A percentile compares a stretch with the other conserved stretches of the same genome.
phyloP scores from a whole-genome alignment of 208 protist genomes.

The Jaenimonas drosophilae region DNA sequence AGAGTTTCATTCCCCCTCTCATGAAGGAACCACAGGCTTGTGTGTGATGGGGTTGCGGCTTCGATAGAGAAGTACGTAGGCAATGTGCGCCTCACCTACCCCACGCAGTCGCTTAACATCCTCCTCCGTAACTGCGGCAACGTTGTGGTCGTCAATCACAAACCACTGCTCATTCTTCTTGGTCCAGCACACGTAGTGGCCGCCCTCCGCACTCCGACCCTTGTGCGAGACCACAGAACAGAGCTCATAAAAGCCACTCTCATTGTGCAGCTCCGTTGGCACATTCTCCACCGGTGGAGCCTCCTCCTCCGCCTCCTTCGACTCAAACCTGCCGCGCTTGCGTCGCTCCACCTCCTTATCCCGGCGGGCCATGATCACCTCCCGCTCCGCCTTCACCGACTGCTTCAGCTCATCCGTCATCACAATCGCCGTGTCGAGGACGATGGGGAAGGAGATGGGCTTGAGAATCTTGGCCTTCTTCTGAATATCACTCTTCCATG shows the following conservation, averaged over 20 bases:
- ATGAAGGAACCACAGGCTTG: constrained; percentile 32
- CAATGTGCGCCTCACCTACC: constrained; percentile 71
- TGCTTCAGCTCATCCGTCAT: constrained; percentile 48
- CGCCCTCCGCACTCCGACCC: constrained; percentile 76
- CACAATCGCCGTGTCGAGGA: constrained; percentile 46
- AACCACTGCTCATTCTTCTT: constrained; percentile 57
- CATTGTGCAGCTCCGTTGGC: constrained; percentile 20
- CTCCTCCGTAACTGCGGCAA: constrained; percentile 57
- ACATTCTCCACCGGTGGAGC: constrained; percentile 8
- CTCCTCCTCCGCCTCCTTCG: constrained; percentile 10
- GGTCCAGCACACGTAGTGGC: constrained; percentile 92
- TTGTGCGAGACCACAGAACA: constrained; percentile 89
- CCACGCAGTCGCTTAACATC: constrained; percentile 67
- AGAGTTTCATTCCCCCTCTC: background rate
- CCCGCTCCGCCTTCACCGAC: constrained; percentile 21
- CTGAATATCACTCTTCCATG: constrained; percentile 69
- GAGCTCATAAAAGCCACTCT: constrained; percentile 84
- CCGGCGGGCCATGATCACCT: constrained; percentile 23
- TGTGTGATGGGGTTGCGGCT: constrained; percentile 45
- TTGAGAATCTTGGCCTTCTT: constrained; percentile 85
- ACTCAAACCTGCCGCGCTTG: constrained; percentile 11
- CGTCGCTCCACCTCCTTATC: constrained; percentile 48
- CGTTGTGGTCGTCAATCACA: constrained; percentile 65
- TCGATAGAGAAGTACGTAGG: constrained; percentile 78
- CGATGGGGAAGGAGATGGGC: constrained; percentile 69